Base-by-base conservation (phyloP, 257 asterid genomes). In the Solanum ossicruentum region DNA sequence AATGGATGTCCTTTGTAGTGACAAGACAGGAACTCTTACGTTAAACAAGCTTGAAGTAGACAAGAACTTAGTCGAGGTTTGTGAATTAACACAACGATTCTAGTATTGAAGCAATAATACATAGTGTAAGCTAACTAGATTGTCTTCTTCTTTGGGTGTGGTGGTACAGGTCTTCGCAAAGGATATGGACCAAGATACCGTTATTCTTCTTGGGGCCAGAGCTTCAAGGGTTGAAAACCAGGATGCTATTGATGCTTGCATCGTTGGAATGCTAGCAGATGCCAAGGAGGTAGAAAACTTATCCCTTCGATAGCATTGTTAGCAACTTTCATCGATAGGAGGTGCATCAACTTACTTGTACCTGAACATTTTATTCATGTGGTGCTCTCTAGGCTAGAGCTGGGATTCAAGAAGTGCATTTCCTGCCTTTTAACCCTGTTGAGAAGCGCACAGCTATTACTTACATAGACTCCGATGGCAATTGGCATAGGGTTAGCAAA, bases 371-470 rank as follows among this genome's bases (percentile, higher is more conserved):
- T 15, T 45, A 69, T 49, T 26, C 58, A 21, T 63, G 54, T 72
- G 41, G 41, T 2, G 57, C 45, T 70, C 3, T 51, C 18, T 85
- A 94, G 98, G 99, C 99, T 57, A 93, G 99, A 91, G 97, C 96
- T 85, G 99, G 97, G 63, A 94, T 95, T 88, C 93, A 89, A 12
- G 98, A 94, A 90, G 90, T 95, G 56, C 98, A 95, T 89, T 95
- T 95, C 91, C 85, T 95, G 58, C 98, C 98, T 28, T 95, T 95
- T 89, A 95, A 95, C 86, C 98, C 98, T 2, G 95, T 95, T 12
- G 98, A 95, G 26, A 95, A 95, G 90, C 95, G 98, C 71, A 95
- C 98, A 45, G 98, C 98, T 18, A 91, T 93, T 83, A 94, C 98
- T 8, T 95, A 93, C 86, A 72, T 91, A 10, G 98, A 94, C 39